Conservation (phyloP, 805 yeast species). For the Metschnikowia lachancei region DNA sequence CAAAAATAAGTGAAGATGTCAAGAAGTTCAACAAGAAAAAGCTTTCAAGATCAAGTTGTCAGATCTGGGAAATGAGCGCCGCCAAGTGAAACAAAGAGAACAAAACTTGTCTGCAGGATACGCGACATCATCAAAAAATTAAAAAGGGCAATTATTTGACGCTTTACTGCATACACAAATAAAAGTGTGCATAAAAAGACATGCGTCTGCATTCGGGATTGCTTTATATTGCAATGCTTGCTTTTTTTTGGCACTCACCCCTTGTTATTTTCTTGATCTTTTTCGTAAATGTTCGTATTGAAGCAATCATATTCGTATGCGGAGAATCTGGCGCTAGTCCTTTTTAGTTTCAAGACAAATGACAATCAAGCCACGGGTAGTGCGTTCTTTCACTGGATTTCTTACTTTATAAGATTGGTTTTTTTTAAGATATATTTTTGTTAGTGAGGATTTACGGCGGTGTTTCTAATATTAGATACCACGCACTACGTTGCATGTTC, state of each 20-base stretch:
- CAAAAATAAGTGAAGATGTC: not conserved
- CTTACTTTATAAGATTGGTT: too few species aligned
- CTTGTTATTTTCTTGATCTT: too few species aligned
- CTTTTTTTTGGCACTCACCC: not conserved
- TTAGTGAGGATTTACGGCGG: too few species aligned
- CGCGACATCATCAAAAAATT: slow-evolving; percentile 5
- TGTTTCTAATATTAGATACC: too few species aligned
- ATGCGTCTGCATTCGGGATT: not conserved
- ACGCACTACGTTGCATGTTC: too few species aligned
- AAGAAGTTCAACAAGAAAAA: not conserved
- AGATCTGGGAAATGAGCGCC: slow-evolving; percentile 4
- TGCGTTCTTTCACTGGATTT: too few species aligned
- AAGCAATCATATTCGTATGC: too few species aligned
- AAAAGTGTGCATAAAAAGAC: not conserved
- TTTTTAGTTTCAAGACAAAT: too few species aligned
- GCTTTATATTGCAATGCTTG: slow-evolving; percentile 1
- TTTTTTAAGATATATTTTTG: too few species aligned
- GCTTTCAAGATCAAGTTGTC: not conserved
- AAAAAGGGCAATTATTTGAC: not conserved
- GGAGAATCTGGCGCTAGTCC: too few species aligned
- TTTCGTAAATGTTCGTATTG: too few species aligned
- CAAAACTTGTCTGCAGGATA: slow-evolving; percentile 5
- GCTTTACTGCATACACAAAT: not conserved
- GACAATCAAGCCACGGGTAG: too few species aligned
- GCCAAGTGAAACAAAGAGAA: not conserved